A percentile compares a stretch with the other conserved stretches of the same genome.
Evolutionary conservation across 306 rosid species (phyloP).

Genomic region (Cyamopsis tetragonoloba): DNA sequence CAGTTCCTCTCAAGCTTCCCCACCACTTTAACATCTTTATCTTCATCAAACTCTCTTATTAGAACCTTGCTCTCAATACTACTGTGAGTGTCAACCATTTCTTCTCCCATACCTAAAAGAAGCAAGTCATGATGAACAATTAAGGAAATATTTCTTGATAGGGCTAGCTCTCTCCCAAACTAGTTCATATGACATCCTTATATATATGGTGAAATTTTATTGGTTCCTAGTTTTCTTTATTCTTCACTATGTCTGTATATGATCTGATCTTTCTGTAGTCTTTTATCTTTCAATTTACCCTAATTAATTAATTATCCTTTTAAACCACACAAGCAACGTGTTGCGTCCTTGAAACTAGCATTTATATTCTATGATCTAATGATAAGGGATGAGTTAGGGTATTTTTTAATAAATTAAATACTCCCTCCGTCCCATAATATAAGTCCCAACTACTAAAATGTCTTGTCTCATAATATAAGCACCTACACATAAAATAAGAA

Average conservation of each 20-base stretch:
- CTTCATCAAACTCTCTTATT: conserved; percentile 65
- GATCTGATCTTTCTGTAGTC: no score
- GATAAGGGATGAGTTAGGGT: no score
- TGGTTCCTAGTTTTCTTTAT: not conserved
- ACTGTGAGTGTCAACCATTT: conserved; percentile 39
- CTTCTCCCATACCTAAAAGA: conserved; percentile 24
- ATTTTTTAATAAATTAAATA: no score
- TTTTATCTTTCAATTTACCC: no score
- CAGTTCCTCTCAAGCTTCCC: conserved; percentile 77
- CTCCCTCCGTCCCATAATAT: no score
- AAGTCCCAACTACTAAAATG: no score
- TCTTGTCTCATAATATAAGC: no score
- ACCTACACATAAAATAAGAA: no score
- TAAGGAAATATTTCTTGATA: conserved; percentile 24
- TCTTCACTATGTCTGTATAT: not conserved
- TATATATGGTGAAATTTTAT: conserved; percentile 23
- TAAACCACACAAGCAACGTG: conserved; percentile 23
- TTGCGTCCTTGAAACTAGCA: conserved; percentile 32
- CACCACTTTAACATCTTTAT: conserved; percentile 62
- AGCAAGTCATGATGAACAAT: conserved; percentile 25
- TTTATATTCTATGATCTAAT: no score
- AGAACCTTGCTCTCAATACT: conserved; percentile 39
- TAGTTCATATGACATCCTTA: conserved; percentile 32
- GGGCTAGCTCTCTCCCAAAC: conserved; percentile 24
- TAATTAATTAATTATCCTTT: conserved; percentile 13